Conservation (phyloP, 2,329 filamentous ascomycete species). For the Fusarium sp. region DNA sequence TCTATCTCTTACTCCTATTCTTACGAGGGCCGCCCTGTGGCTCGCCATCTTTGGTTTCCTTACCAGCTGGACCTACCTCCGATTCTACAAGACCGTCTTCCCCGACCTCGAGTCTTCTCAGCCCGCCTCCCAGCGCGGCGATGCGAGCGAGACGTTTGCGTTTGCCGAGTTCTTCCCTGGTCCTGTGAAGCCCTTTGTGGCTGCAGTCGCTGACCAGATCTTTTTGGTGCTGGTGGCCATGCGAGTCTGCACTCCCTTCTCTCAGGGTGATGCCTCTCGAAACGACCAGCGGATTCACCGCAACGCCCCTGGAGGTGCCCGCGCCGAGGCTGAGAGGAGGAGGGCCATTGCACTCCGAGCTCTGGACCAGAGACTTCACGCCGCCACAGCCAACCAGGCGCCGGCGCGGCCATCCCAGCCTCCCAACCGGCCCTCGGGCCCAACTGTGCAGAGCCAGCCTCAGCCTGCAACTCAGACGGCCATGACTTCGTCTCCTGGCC, state of each 20-base stretch:
- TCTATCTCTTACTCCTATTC: constrained; percentile 67
- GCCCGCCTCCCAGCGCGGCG: constrained; percentile 77
- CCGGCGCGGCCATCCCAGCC: constrained; percentile 43
- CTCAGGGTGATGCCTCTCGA: constrained; percentile 80
- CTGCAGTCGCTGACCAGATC: constrained; percentile 73
- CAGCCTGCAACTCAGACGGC: constrained; percentile 67
- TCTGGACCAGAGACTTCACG: constrained; percentile 89
- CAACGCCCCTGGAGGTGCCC: constrained; percentile 74
- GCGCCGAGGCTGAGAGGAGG: constrained; percentile 91
- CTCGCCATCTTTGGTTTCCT: constrained; percentile 86
- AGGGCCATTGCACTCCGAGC: constrained; percentile 91
- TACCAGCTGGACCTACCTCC: constrained; percentile 93
- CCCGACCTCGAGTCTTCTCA: constrained; percentile 75
- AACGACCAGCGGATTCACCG: constrained; percentile 69
- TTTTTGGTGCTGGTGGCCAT: constrained; percentile 81
- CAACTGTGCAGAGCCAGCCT: constrained; percentile 69
- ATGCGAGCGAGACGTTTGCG: constrained; percentile 95
- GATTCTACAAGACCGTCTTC: constrained; percentile 88
- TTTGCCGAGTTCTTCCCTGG: constrained; percentile 97
- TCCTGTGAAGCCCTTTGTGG: constrained; percentile 81
- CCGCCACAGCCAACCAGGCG: constrained; percentile 72
- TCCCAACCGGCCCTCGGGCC: constrained; percentile 59
- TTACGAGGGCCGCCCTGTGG: constrained; percentile 80
- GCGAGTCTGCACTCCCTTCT: constrained; percentile 87
- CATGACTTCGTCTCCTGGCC: constrained; percentile 66